Percentiles rank a stretch among this genome's conserved stretches.
Conservation (phyloP, 2,329 filamentous ascomycete species). For the Escovopsis sp. region DNA sequence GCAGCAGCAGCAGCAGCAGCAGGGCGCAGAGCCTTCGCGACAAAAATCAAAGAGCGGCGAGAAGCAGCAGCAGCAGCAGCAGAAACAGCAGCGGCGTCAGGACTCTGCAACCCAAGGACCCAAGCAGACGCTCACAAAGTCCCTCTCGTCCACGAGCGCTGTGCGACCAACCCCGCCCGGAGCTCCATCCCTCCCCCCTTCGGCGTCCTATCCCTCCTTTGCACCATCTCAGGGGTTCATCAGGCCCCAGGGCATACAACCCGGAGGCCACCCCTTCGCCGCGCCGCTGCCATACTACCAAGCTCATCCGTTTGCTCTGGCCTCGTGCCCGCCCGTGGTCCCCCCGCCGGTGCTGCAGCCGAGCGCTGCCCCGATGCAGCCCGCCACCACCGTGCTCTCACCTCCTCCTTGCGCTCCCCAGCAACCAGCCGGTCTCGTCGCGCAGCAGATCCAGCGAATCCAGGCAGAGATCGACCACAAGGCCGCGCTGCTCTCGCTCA, state of each 20-base stretch:
- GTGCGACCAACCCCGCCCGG: background rate
- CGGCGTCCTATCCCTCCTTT: constrained; percentile 3
- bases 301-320: constrained; percentile 3
- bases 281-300: constrained; percentile 2
- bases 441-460: constrained; percentile 12
- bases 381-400: background rate
- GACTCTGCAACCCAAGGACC: background rate
- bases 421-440: background rate
- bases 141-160: background rate
- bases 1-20: too few species aligned
- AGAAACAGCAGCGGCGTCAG: too few species aligned
- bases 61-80: too few species aligned
- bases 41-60: too few species aligned
- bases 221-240: too few species aligned
- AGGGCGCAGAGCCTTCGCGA: too few species aligned
- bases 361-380: too few species aligned
- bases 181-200: constrained; percentile 4
- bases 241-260: background rate
- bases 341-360: background rate
- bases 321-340: background rate
- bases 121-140: background rate
- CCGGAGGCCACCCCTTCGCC: background rate
- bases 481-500: constrained; percentile 11
- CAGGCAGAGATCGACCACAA: constrained; percentile 15
- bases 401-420: background rate